A percentile compares a stretch with the other conserved stretches of the same genome.
phyloP scores from a whole-genome alignment of 352 stramenopile genomes.

The Pythium phragmitis region DNA sequence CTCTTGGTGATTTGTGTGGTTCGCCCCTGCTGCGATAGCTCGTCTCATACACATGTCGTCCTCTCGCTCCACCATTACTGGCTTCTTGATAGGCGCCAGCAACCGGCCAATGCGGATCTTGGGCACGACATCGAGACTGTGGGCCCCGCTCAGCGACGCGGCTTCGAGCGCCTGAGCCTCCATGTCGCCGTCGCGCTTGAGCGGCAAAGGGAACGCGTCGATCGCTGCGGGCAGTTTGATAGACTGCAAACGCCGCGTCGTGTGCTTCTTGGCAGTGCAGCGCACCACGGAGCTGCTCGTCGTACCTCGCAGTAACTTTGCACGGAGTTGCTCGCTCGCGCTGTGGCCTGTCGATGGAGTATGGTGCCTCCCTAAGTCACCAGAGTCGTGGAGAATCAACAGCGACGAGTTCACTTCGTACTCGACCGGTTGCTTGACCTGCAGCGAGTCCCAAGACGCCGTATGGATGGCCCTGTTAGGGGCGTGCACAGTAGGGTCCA shows the following conservation, averaged over 20 bases:
- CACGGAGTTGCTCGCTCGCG: constrained; percentile 8
- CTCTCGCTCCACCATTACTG: constrained; percentile 30
- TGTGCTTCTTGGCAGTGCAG: constrained; percentile 51
- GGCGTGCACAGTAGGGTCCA: constrained; percentile 2
- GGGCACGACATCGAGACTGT: constrained; percentile 37
- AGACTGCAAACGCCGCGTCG: constrained; percentile 43
- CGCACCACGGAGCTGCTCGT: constrained; percentile 31
- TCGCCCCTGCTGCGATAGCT: neutral
- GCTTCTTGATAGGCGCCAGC: constrained; percentile 50
- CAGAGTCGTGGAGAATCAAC: constrained; percentile 50
- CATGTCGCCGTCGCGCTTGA: constrained; percentile 13
- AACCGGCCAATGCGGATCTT: constrained; percentile 46
- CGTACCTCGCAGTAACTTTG: constrained; percentile 12
- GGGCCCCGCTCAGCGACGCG: constrained; percentile 1
- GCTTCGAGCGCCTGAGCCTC: constrained; percentile 9
- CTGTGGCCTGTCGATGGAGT: constrained; percentile 21
- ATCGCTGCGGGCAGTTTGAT: constrained; percentile 47
- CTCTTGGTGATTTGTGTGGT: neutral
- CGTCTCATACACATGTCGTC: constrained; percentile 1
- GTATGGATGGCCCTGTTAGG: constrained; percentile 21
- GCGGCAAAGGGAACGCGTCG: constrained; percentile 40
- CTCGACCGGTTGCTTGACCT: constrained; percentile 45
- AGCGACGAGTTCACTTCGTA: constrained; percentile 64
- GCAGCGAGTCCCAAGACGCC: constrained; percentile 50
- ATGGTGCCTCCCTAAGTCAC: constrained; percentile 29